Conservation (phyloP, 345 rosid species). For the Euclidium syriacum region DNA sequence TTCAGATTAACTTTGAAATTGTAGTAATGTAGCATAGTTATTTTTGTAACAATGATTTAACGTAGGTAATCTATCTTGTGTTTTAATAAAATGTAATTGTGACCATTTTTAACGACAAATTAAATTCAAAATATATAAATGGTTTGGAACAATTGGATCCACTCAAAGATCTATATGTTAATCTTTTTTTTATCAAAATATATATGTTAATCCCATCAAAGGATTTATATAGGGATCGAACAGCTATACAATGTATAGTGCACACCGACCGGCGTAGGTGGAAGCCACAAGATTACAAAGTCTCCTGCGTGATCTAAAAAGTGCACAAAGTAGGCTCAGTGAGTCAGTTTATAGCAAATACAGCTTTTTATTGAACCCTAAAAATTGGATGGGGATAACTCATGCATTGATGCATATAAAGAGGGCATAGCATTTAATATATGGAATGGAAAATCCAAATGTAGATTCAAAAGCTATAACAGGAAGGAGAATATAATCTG, state of each 20-base stretch:
- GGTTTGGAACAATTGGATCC: not conserved
- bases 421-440: not conserved
- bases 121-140: not conserved
- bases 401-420: constrained; percentile 6
- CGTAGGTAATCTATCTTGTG: no score
- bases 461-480: not conserved
- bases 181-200: no score
- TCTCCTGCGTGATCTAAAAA: constrained; percentile 9
- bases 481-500: not conserved
- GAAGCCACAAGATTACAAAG: constrained; percentile 5
- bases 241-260: not conserved
- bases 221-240: not conserved
- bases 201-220: not conserved
- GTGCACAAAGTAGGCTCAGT: constrained; percentile 21
- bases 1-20: not conserved
- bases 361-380: constrained; percentile 25
- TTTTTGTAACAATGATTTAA: not conserved
- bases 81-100: not conserved
- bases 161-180: not conserved
- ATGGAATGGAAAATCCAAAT: not conserved
- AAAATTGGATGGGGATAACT: constrained; percentile 2
- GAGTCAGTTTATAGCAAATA: constrained; percentile 25
- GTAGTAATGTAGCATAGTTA: not conserved
- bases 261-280: not conserved
- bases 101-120: not conserved